Evolutionary conservation across 2,329 filamentous ascomycete species (phyloP), one percentile per base, ranked within the genome.

Genomic region (Exophiala alcalophila): DNA sequence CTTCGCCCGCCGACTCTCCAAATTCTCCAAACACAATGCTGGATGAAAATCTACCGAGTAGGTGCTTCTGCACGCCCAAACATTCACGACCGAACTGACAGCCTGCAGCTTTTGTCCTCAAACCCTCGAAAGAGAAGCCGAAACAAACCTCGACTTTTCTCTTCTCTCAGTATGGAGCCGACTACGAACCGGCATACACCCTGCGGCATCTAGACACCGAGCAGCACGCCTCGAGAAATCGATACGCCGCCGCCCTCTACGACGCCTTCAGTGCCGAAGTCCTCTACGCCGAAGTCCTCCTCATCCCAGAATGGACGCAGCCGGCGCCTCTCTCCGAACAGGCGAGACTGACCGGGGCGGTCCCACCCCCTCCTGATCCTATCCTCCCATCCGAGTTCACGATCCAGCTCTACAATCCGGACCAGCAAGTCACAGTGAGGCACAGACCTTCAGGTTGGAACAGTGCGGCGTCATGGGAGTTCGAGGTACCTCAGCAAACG

Each of bases 331-430:
- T 87, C 1, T 80, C 84, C 33, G 87, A 92, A 40, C 85, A 94
- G 60, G 77, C 90, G 43, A 80, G 87, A 49, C 76, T 66, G 47
- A 77, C 84, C 59, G 82, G 81, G 48, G 84, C 83, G 11, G 68
- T 80, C 1, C 70, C 76, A 3, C 81, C 77, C 15, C 77, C 76
- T 11, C 82, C 84, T 1, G 76, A 84, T 47, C 84, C 90, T 7
- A 73, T 86, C 23, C 77, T 87, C 19, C 90, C 91, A 0, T 81
- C 83, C 43, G 73, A 79, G 39, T 95, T 97, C 63, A 74, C 76
- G n/a, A 76, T 97, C 26, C 84, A 91, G 57, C 80, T 98, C 3
- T 97, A 96, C 72, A 92, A 95, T 61, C 92, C 92, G 0, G 91
- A 97, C 62, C 88, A 92, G 64, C 77, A 84, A 56, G 72, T 97